Conservation (phyloP, 1,139 yeast genomes). For the Lodderomyces jiufengensis region DNA sequence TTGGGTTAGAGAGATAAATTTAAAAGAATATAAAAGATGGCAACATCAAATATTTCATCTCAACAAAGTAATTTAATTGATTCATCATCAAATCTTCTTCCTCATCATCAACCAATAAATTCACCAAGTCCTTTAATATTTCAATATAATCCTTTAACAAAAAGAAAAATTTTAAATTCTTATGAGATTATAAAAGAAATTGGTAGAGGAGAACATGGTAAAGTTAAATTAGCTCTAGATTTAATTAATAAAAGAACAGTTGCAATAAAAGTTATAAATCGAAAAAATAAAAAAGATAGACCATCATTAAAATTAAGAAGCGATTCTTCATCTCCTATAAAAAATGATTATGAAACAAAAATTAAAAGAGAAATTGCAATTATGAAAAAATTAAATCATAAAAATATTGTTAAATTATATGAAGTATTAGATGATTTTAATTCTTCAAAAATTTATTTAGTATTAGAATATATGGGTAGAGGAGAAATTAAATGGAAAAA, state of each 20-base stretch:
- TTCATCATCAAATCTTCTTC: too few relatives aligned
- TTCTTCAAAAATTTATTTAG: conserved; percentile 83
- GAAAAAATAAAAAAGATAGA: conserved; percentile 54
- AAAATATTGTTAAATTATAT: conserved; percentile 78
- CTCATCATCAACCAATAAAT: not conserved
- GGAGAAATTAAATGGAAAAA: conserved; percentile 92
- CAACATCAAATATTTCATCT: too few relatives aligned
- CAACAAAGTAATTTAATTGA: too few relatives aligned
- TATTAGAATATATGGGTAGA: conserved; percentile 83
- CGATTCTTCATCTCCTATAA: conserved; percentile 14
- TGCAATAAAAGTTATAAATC: conserved; percentile 89
- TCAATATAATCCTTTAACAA: conserved; percentile 85
- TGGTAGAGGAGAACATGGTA: conserved; percentile 97
- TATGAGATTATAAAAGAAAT: conserved; percentile 85
- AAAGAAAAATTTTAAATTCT: conserved; percentile 80
- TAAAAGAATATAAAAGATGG: too few relatives aligned
- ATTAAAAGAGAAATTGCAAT: conserved; percentile 91
- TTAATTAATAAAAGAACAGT: conserved; percentile 67
- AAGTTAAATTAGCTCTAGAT: conserved; percentile 87
- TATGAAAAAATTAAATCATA: conserved; percentile 90
- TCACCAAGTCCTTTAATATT: conserved; percentile 26
- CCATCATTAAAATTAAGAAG: conserved; percentile 53
- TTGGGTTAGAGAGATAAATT: too few relatives aligned
- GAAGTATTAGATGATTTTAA: conserved; percentile 89
- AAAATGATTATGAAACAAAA: conserved; percentile 55